Evolutionary conservation across 352 stramenopile genomes (phyloP).

Genomic region (Pythium biforme): DNA sequence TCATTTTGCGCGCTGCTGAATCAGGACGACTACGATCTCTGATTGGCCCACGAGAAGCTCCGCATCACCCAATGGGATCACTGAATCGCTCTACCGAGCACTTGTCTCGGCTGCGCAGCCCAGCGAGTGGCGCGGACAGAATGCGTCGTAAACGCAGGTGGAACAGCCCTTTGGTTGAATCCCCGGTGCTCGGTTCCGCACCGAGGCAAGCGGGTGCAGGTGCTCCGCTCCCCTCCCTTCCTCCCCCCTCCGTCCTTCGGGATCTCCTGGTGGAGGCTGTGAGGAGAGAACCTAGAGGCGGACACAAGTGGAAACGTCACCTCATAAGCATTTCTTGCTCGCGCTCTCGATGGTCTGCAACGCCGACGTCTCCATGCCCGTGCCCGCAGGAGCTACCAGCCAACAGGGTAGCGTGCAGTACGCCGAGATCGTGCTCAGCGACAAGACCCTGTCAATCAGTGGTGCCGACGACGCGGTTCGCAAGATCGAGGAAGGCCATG

Average conservation of each 20-base stretch:
- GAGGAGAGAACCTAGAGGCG: conserved; percentile 8
- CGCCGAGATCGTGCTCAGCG: conserved; percentile 56
- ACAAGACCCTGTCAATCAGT: conserved; percentile 39
- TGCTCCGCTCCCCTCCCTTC: conserved; percentile 4
- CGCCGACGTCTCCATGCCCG: conserved; percentile 30
- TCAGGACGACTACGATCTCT: conserved; percentile 11
- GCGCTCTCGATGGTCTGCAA: conserved; percentile 41
- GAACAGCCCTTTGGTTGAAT: conserved; percentile 3
- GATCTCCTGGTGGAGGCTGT: neutral
- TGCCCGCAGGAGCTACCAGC: conserved; percentile 17
- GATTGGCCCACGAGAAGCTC: conserved; percentile 13
- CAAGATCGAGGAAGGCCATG: conserved; percentile 27
- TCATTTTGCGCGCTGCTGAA: conserved; percentile 17
- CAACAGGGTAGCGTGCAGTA: conserved; percentile 37
- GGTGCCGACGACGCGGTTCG: conserved; percentile 23
- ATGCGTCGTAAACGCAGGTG: conserved; percentile 23
- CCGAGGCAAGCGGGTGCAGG: neutral
- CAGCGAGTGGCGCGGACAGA: conserved; percentile 24
- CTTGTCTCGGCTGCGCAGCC: conserved; percentile 6
- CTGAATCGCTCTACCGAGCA: conserved; percentile 11
- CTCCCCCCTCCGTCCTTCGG: neutral
- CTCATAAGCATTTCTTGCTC: neutral
- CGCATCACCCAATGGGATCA: conserved; percentile 12
- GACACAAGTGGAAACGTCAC: conserved; percentile 24
- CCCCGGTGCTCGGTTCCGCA: neutral